A percentile compares a stretch with the other conserved stretches of the same genome.
Evolutionary conservation across 2,329 filamentous ascomycete genomes (phyloP).

Genomic region (Beauveria brongniartii): DNA sequence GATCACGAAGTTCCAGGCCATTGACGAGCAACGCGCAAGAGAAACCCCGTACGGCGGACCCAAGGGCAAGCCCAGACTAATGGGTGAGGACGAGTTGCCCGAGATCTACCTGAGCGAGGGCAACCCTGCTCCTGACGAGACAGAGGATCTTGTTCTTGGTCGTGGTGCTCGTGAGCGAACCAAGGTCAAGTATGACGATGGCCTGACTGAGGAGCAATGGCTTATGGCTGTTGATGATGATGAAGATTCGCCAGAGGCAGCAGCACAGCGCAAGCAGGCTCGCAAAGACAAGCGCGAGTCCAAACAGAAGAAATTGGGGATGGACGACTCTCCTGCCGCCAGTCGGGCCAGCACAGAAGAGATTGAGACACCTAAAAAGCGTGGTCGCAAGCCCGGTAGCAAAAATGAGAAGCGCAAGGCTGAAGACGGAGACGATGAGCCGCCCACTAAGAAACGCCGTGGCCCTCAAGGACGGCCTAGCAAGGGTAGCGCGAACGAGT

Average conservation of each 20-base stretch:
- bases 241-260: conserved; percentile 87
- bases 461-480: conserved; percentile 64
- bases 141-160: conserved; percentile 65
- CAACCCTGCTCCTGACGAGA: conserved; percentile 70
- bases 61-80: conserved; percentile 67
- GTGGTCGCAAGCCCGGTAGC: conserved; percentile 68
- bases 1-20: conserved; percentile 65
- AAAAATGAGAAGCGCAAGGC: conserved; percentile 85
- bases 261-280: conserved; percentile 81
- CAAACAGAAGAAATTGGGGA: conserved; percentile 55
- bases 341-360: conserved; percentile 81
- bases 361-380: conserved; percentile 67
- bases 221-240: conserved; percentile 95
- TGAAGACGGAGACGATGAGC: conserved; percentile 67
- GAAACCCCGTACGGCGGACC: conserved; percentile 64
- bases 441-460: conserved; percentile 69
- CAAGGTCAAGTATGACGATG: conserved; percentile 91
- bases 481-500: conserved; percentile 33
- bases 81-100: conserved; percentile 80
- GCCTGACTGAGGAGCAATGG: conserved; percentile 98
- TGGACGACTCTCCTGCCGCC: conserved; percentile 66
- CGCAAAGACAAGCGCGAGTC: conserved; percentile 70
- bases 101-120: conserved; percentile 90
- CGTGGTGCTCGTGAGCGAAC: conserved; percentile 93
- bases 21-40: conserved; percentile 67